Evolutionary conservation across 768 basidiomycete species (phyloP).

Genomic region (Strobilomyces echinocephalus): DNA sequence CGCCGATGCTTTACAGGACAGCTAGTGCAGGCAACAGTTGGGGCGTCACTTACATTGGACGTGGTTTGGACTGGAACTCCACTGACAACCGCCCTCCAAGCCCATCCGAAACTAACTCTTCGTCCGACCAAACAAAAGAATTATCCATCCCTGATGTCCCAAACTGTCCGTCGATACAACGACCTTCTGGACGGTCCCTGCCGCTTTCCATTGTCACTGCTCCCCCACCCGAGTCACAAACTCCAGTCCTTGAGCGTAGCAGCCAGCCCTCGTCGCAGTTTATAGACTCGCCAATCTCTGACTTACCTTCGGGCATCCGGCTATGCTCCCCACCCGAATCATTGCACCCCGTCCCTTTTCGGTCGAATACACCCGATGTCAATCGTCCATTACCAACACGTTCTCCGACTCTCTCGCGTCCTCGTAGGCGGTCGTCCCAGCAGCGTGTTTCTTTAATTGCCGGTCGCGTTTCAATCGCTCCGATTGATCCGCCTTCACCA

Average conservation of each 20-base stretch:
- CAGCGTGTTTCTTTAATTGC: conserved; percentile 82
- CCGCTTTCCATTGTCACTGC: conserved; percentile 15
- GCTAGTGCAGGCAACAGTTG: conserved; percentile 74
- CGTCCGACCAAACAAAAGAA: conserved; percentile 9
- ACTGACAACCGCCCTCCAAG: conserved; percentile 30
- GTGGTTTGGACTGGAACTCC: conserved; percentile 73
- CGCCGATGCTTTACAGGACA: conserved; percentile 51
- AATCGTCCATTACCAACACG: conserved; percentile 34
- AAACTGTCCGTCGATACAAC: conserved; percentile 3
- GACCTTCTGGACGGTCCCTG: conserved; percentile 7
- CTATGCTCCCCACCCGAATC: conserved; percentile 29
- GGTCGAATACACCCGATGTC: conserved; percentile 14
- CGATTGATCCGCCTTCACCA: conserved; percentile 68
- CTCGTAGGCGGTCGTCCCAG: conserved; percentile 75
- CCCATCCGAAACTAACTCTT: not conserved
- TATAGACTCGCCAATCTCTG: conserved; percentile 27
- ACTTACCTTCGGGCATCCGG: conserved; percentile 32
- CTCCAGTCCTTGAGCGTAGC: conserved; percentile 21
- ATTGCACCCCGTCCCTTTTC: conserved; percentile 19
- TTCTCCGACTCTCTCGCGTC: conserved; percentile 56
- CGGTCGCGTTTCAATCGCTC: conserved; percentile 73
- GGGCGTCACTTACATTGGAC: conserved; percentile 81
- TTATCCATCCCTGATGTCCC: conserved; percentile 14
- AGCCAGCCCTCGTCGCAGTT: conserved; percentile 28
- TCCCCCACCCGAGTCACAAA: conserved; percentile 25